phyloP scores from a whole-genome alignment of 352 stramenopile genomes.

The Phytophthora kernoviae region DNA sequence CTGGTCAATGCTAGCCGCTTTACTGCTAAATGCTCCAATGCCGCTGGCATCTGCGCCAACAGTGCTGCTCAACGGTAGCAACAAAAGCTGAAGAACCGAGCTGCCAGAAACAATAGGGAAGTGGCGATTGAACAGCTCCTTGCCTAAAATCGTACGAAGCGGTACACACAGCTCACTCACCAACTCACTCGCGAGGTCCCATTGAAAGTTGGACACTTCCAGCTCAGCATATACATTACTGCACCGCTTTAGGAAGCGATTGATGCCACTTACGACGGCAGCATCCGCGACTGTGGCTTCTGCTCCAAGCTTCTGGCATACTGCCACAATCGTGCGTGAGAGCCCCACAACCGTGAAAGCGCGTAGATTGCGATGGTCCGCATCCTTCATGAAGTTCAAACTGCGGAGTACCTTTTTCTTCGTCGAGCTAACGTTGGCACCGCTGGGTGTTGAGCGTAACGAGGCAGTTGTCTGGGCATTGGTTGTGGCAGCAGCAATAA shows the following conservation, averaged over 20 bases:
- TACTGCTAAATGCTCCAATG: slow-evolving; percentile 7
- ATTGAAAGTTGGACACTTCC: slow-evolving; percentile 82
- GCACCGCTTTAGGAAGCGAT: slow-evolving; percentile 69
- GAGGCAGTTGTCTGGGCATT: slow-evolving; percentile 9
- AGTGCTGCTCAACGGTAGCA: slow-evolving; percentile 53
- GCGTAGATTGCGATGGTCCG: slow-evolving; percentile 52
- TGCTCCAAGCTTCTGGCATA: slow-evolving; percentile 65
- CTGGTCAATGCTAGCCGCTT: slow-evolving; percentile 15
- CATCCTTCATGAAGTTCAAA: slow-evolving; percentile 51
- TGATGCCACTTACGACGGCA: slow-evolving; percentile 50
- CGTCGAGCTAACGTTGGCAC: slow-evolving; percentile 8
- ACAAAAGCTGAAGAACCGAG: slow-evolving; percentile 69
- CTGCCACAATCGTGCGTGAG: slow-evolving; percentile 58
- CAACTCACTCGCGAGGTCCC: slow-evolving; percentile 73
- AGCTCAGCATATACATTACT: slow-evolving; percentile 73
- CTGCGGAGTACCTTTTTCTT: slow-evolving; percentile 54
- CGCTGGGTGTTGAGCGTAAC: slow-evolving; percentile 13
- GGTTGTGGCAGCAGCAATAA: slow-evolving; percentile 54
- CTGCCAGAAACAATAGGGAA: slow-evolving; percentile 61
- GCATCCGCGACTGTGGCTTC: slow-evolving; percentile 46
- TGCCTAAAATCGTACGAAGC: slow-evolving; percentile 55
- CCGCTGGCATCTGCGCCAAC: slow-evolving; percentile 13
- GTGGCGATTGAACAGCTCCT: slow-evolving; percentile 53
- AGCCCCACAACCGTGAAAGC: slow-evolving; percentile 72
- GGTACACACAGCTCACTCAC: slow-evolving; percentile 72